These are phyloP conservation scores for Margaritispora aquatica DNA, from an alignment of 495 filamentous ascomycete species.

Conservation along the genomic window DNA sequence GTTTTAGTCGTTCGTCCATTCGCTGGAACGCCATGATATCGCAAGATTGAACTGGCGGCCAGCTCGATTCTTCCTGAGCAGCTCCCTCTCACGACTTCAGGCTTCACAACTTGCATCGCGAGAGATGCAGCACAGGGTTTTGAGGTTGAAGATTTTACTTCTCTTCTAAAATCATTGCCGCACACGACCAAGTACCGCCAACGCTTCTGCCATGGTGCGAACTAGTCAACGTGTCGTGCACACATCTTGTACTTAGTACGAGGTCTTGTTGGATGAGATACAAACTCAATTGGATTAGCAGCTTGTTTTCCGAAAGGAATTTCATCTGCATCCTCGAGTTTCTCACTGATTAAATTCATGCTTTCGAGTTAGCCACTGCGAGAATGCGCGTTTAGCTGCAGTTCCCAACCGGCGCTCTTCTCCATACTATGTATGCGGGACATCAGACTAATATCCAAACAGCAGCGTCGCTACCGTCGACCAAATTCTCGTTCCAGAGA, in stretches of 20 bases:
- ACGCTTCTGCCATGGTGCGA: slow-evolving; percentile 34
- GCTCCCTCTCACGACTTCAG: slow-evolving; percentile 45
- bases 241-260: slow-evolving; percentile 52
- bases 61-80: slow-evolving; percentile 74
- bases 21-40: slow-evolving; percentile 55
- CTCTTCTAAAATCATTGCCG: slow-evolving; percentile 82
- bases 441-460: slow-evolving; percentile 56
- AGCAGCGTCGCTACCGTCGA: slow-evolving; percentile 73
- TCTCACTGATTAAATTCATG: slow-evolving; percentile 71
- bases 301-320: slow-evolving; percentile 1
- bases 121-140: slow-evolving; percentile 62
- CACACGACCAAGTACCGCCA: slow-evolving; percentile 24
- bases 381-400: slow-evolving; percentile 90
- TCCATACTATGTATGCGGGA: slow-evolving; percentile 49
- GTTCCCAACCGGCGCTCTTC: slow-evolving; percentile 81
- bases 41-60: slow-evolving; percentile 40
- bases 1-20: slow-evolving; percentile 71
- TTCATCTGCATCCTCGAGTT: slow-evolving; percentile 11
- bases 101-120: slow-evolving; percentile 37
- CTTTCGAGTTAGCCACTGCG: slow-evolving; percentile 74
- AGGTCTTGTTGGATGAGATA: slow-evolving; percentile 79
- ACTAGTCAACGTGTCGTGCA: slow-evolving; percentile 23
- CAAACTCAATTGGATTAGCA: slow-evolving; percentile 5
- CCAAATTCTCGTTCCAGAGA: slow-evolving; percentile 94
- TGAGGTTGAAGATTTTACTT: slow-evolving; percentile 70